Base-by-base conservation (phyloP, 176 grass and related monocot species). In the Saccharum officinarum region DNA sequence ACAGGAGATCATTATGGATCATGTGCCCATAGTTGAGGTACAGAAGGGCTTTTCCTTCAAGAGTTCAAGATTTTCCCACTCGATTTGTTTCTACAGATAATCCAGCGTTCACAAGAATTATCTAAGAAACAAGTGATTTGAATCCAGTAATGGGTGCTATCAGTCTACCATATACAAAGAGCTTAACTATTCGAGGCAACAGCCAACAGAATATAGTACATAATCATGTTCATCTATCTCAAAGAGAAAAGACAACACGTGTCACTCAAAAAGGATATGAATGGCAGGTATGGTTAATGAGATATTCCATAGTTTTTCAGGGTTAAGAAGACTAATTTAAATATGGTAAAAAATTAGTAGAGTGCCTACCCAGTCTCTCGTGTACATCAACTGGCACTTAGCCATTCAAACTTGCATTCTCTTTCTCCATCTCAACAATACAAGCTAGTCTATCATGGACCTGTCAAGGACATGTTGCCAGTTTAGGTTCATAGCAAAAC, bases 371-470 rank as follows among this genome's bases (percentile, higher is more conserved):
- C 41, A 75, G 23, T 47, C 26, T 77, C 75, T 64, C 45, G 23
- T 33, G 49, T 26, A 75, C 80, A 50, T 74, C 60, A 37, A 10
- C 4, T 66, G 0, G 37, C 30, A 81, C 44, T 68, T 94, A 87
- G 36, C 63, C 47, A 86, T 86, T 97, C 83, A 81, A 71, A 33
- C 68, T 86, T 62, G 93, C 80, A 75, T 91, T 99, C 78, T 92
- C 88, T 79, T 89, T 94, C 75, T 96, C 97, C 92, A 96, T 89
- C 80, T 88, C 89, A 86, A 99, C 88, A 90, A 99, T 86, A 70
- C 17, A 73, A 65, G 90, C 88, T 89, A 99, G 79, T 80, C 97
- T 94, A 81, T 94, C 88, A 59, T 99, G 92, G 49, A 94, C 93
- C 97, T 99, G 86, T 18, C 26, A 76, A 63, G 33, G 52, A 68